phyloP scores from a whole-genome alignment of 257 asterid genomes.

The Coffea eugenioides region DNA sequence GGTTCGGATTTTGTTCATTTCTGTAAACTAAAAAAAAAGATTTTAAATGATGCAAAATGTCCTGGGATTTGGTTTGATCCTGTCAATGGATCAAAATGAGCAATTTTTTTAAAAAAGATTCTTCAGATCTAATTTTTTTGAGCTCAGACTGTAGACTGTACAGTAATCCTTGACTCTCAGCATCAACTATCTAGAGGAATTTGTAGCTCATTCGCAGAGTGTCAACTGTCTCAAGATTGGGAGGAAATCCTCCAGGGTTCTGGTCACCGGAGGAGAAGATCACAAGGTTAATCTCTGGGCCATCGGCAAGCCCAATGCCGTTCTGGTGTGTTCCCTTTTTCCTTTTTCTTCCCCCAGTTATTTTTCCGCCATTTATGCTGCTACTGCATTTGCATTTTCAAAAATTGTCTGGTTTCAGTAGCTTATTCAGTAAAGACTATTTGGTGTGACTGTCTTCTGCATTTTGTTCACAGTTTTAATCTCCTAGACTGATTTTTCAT shows the following conservation, averaged over 20 bases:
- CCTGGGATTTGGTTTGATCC: background rate
- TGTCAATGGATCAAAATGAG: background rate
- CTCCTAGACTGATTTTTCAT: background rate
- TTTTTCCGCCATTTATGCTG: background rate
- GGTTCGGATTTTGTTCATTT: slow-evolving; percentile 3
- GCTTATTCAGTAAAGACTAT: background rate
- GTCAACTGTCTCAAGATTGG: slow-evolving; percentile 98
- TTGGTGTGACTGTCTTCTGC: background rate
- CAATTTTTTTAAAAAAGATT: background rate
- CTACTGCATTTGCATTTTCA: background rate
- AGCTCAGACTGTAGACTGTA: slow-evolving; percentile 13
- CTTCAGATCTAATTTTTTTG: background rate
- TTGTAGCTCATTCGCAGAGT: slow-evolving; percentile 93
- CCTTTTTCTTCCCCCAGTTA: background rate
- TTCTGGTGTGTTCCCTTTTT: slow-evolving; percentile 64
- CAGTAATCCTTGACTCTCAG: slow-evolving; percentile 47
- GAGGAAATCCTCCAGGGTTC: slow-evolving; percentile 90
- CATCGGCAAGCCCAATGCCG: slow-evolving; percentile 96
- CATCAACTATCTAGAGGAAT: slow-evolving; percentile 63
- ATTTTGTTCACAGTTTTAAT: background rate
- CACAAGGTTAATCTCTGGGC: slow-evolving; percentile 99
- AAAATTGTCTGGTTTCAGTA: background rate
- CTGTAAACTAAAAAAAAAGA: background rate
- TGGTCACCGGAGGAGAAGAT: slow-evolving; percentile 99
- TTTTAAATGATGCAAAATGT: background rate